Evolutionary conservation across 371 early-diverging fungal species (phyloP), one percentile per base, ranked within the genome.

Genomic region (Syncephalis plumigaleata): DNA sequence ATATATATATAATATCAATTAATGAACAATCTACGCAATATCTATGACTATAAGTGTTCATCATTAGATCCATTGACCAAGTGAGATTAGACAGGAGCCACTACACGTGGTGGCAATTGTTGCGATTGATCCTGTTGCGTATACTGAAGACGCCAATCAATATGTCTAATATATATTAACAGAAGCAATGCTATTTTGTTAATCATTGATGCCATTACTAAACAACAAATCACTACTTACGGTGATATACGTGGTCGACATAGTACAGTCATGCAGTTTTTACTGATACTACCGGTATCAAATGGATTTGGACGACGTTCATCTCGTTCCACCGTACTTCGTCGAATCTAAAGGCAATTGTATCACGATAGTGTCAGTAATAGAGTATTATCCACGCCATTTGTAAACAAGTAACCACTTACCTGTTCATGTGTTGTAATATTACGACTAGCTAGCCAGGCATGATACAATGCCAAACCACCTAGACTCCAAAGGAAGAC

Each of bases 371-470:
- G 18, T 22, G 39, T 15, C 22, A 44, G 31, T 37, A 31, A 31
- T 31, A 31, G 23, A 4, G 15, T 17, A 1, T 11, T 26, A 20
- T 27, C 7, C 16, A 31, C 15, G n/a, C 42, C 26, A 5, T 16
- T 16, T 37, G n/a, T n/a, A 31, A 4, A 31, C 31, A 42, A 37
- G 13, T 18, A 26, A 23, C 39, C 45, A 15, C 51, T 54, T 55
- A 87, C 73, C 61, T 87, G 79, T 57, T 92, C 92, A 57, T 90
- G 87, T 0, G 92, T 92, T 1, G 88, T 88, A 11, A 87, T 57
- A 48, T 85, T 85, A 26, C 66, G 64, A 16, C 71, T 58, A 2
- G 75, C 65, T 8, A 90, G 58, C 57, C 72, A 75, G 37, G 73
- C 74, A 52, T 91, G 94, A 55, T 85, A 91, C 0, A 60, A 52